A percentile compares a stretch with the other conserved stretches of the same genome.
phyloP scores from a whole-genome alignment of 257 asterid species.

The Plectranthus barbatus region DNA sequence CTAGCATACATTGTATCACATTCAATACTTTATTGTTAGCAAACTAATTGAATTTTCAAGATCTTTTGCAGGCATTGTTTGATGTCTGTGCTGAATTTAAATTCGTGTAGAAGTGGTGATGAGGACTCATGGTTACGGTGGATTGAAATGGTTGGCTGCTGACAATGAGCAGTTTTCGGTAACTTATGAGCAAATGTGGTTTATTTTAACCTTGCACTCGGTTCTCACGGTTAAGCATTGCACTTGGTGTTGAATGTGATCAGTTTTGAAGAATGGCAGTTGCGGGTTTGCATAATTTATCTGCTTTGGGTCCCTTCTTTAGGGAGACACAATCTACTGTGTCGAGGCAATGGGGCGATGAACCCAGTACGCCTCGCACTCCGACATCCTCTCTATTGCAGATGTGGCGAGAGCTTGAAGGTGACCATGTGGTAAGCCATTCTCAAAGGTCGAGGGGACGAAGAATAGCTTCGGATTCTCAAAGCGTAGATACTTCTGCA shows the following conservation, averaged over 20 bases:
- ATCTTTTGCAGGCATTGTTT: conserved; percentile 27
- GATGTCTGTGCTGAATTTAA: conserved; percentile 10
- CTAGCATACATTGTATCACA: conserved; percentile 11
- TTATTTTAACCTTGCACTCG: conserved; percentile 18
- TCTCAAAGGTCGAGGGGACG: conserved; percentile 28
- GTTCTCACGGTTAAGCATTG: conserved; percentile 5
- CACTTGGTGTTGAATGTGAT: conserved; percentile 2
- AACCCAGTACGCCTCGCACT: conserved; percentile 39
- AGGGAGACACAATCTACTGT: conserved; percentile 42
- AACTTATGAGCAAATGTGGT: conserved; percentile 12
- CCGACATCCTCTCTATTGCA: conserved; percentile 65
- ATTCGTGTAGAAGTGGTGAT: conserved; percentile 2
- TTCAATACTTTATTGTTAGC: conserved; percentile 13
- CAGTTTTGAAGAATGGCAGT: conserved; percentile 48
- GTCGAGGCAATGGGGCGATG: conserved; percentile 34
- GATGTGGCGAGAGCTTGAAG: conserved; percentile 87
- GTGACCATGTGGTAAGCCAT: conserved; percentile 50
- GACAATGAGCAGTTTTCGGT: conserved; percentile 5
- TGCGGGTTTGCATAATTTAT: conserved; percentile 61
- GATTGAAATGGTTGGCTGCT: conserved; percentile 6
- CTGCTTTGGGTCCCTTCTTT: conserved; percentile 51
- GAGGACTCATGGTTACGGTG: conserved; percentile 9
- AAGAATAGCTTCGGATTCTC: conserved; percentile 21
- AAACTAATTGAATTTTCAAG: conserved; percentile 2
- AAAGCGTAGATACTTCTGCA: conserved; percentile 19